phyloP scores from a whole-genome alignment of 441 rosid genomes.

The Macaranga tanarius region DNA sequence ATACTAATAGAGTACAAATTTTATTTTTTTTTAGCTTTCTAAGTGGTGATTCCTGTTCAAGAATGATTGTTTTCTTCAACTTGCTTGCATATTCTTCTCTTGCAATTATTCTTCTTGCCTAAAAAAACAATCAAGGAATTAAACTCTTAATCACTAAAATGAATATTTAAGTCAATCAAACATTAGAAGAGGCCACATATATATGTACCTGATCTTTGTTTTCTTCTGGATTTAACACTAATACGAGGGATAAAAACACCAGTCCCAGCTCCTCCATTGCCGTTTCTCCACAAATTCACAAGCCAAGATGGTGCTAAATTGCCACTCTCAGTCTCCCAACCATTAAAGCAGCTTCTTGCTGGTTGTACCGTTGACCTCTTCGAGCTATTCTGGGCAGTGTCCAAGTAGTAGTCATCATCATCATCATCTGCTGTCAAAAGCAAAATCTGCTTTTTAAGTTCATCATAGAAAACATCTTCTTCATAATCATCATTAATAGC shows the following conservation, averaged over 20 bases:
- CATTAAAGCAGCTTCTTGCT: slow-evolving; percentile 33
- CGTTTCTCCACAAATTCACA: slow-evolving; percentile 38
- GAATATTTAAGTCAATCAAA: too few relatives aligned
- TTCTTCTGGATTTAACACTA: slow-evolving; percentile 31
- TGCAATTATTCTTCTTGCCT: too few relatives aligned
- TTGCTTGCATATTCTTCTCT: too few relatives aligned
- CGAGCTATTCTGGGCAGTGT: not conserved
- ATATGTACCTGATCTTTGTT: slow-evolving; percentile 27
- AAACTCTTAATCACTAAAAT: too few relatives aligned
- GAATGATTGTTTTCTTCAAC: too few relatives aligned
- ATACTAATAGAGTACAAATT: too few relatives aligned
- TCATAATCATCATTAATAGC: slow-evolving; percentile 33
- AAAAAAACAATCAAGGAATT: too few relatives aligned
- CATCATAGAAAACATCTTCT: slow-evolving; percentile 35
- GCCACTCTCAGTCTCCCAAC: slow-evolving; percentile 24
- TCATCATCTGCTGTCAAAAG: slow-evolving; percentile 49
- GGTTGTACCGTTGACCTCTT: slow-evolving; percentile 11
- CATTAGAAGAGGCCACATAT: too few relatives aligned
- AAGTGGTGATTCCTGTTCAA: too few relatives aligned
- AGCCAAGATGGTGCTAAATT: slow-evolving; percentile 35
- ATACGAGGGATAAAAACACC: slow-evolving; percentile 59
- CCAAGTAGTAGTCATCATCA: slow-evolving; percentile 11
- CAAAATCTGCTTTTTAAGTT: slow-evolving; percentile 45
- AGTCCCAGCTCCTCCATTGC: slow-evolving; percentile 42
- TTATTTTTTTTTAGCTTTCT: too few relatives aligned